phyloP scores from a whole-genome alignment of 108 stramenopile genomes.

The Cyclotella sp. region DNA sequence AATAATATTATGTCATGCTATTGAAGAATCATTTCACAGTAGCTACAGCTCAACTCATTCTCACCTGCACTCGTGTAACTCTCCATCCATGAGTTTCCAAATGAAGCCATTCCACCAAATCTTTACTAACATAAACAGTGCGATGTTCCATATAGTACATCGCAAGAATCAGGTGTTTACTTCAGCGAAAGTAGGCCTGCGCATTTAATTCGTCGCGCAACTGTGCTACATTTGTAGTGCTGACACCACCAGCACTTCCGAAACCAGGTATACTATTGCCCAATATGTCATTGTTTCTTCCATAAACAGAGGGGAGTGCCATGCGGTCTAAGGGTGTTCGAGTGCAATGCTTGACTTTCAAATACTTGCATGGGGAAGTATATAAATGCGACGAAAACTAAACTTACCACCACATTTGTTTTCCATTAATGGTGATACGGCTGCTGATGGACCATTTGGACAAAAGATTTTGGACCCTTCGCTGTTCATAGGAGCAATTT shows the following conservation, averaged over 20 bases:
- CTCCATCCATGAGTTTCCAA: too few relatives aligned
- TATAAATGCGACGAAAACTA: neutral
- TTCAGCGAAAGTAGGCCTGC: conserved; percentile 40
- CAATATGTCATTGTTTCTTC: conserved; percentile 71
- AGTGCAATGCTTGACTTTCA: neutral
- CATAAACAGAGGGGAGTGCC: conserved; percentile 77
- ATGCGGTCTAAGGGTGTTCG: conserved; percentile 48
- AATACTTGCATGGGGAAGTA: neutral
- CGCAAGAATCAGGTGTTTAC: too few relatives aligned
- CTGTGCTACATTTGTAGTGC: conserved; percentile 11
- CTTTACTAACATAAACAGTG: too few relatives aligned
- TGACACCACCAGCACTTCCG: conserved; percentile 23
- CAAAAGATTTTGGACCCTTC: conserved; percentile 82
- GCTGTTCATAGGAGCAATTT: conserved; percentile 81
- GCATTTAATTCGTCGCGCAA: conserved; percentile 48
- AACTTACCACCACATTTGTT: conserved; percentile 74
- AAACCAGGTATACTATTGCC: conserved; percentile 88
- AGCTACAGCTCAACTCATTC: too few relatives aligned
- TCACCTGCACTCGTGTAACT: too few relatives aligned
- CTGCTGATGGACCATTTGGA: conserved; percentile 79
- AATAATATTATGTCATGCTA: too few relatives aligned
- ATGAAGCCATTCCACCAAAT: too few relatives aligned
- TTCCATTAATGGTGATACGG: conserved; percentile 86
- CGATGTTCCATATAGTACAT: too few relatives aligned
- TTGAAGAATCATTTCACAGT: too few relatives aligned